Evolutionary conservation across 2,329 filamentous ascomycete species (phyloP), one percentile per base, ranked within the genome.

Genomic region (Arthrobotrys entomopaga): DNA sequence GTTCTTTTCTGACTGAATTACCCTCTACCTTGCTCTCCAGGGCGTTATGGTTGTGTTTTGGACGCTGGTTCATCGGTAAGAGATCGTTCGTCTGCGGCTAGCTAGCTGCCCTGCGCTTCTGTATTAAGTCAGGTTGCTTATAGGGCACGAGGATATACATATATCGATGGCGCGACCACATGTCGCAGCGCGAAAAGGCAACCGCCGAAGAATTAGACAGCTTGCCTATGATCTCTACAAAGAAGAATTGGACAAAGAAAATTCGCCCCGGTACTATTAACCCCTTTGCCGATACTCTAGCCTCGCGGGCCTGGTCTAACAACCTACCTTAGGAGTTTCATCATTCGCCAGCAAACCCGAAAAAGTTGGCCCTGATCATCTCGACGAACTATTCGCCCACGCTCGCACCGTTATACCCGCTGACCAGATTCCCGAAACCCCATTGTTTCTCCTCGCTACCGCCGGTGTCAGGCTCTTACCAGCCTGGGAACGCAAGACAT

Each of bases 361-460:
- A 78, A 85, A 87, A 53, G 89, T 99, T 52, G 95, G 95, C 4
- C 86, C 87, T 1, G 90, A 96, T 34, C 92, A 99, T 81, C 85
- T 99, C 22, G 86, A 92, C 78, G 83, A 87, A 52, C 87, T 99
- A 22, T 85, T 98, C 77, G 86, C 92, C 52, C 92, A 96, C 82
- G 95, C 94, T 13, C 86, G 92, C 77, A 85, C 89, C 34, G 85
- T 92, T 70, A 89, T 99, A 20, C 94, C 94, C 5, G 82, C 85
- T 42, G 86, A 91, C 66, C 91, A 92, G 78, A 87, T 95, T 56
- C 84, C 89, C 75, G 89, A 95, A 69, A 99, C 96, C 0, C 95
- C 95, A 0, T 88, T 99, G 64, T 99, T 97, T 81, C 85, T 99
- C 58, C 92, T 99, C 82, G 95, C 95, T 26, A 99, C 95, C 0